phyloP scores from a whole-genome alignment of 352 stramenopile genomes.

The Phytopythium delawarense region DNA sequence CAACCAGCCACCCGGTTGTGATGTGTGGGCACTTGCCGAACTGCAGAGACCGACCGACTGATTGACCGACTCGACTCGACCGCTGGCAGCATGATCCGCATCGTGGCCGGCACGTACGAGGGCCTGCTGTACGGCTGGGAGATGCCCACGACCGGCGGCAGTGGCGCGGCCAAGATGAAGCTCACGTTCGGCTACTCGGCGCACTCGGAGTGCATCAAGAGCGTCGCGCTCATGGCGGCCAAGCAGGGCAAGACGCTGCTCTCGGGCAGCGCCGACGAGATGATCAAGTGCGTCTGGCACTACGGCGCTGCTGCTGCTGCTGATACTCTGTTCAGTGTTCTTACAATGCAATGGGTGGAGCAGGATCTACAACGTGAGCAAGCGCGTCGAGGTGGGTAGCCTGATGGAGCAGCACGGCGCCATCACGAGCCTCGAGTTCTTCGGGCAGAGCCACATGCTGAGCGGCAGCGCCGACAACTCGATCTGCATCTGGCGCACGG shows the following conservation, averaged over 20 bases:
- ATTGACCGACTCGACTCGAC: neutral
- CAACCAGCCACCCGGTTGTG: conserved; percentile 18
- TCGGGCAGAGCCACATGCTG: conserved; percentile 82
- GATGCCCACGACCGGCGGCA: conserved; percentile 20
- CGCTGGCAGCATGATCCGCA: conserved; percentile 48
- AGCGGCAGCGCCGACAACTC: conserved; percentile 86
- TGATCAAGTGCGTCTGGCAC: conserved; percentile 66
- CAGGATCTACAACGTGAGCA: conserved; percentile 88
- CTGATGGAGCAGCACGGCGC: conserved; percentile 85
- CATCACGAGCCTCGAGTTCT: conserved; percentile 86
- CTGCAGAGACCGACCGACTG: neutral
- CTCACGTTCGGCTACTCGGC: conserved; percentile 82
- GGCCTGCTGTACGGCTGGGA: conserved; percentile 86
- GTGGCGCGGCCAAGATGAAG: conserved; percentile 54
- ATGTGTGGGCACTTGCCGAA: conserved; percentile 1
- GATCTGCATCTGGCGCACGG: conserved; percentile 88
- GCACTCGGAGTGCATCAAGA: conserved; percentile 85
- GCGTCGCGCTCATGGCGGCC: conserved; percentile 71
- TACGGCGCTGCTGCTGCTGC: neutral
- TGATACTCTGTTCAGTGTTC: neutral
- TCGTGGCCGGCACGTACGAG: conserved; percentile 84
- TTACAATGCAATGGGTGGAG: neutral
- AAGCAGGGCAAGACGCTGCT: conserved; percentile 82
- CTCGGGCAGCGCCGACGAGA: conserved; percentile 80
- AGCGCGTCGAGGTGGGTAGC: conserved; percentile 81